Evolutionary conservation across 1,284 basidiomycete genomes (phyloP), one percentile per base, ranked within the genome.

Genomic region (Leccinum angustisporum): DNA sequence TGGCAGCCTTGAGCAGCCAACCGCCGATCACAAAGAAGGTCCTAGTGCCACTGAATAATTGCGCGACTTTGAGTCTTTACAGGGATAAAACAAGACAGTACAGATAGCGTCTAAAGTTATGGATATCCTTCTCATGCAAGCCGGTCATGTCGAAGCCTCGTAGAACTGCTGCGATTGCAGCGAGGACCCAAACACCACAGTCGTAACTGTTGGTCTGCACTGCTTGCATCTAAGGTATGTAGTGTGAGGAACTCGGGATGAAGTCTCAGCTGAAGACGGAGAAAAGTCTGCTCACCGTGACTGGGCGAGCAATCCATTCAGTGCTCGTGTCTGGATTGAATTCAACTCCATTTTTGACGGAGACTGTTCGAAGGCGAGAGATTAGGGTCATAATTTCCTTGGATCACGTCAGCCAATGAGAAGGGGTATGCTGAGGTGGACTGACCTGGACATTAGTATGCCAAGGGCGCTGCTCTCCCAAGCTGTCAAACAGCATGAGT

Each of bases 141-240:
- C 43, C 50, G 3, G 68, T 65, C 3, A 34, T 6, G 25, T 68
- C 40, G 48, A 18, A 63, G 3, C 67, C 68, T 46, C 63, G 36
- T 6, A 68, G 38, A 2, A 61, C 21, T 4, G 65, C 57, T 1
- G 62, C 56, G 5, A 70, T 64, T 10, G 53, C 51, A 5, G 62
- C 65, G 4, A 69, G 57, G 1, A 67, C 62, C 66, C 68, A 70
- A 10, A 70, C 51, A 4, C 68, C 67, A 58, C 67, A 69, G 38
- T 70, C 68, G 34, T 59, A 64, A 1, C 50, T 2, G 46, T 70
- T 70, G 2, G 30, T 64, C 38, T 70, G 68, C 27, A 31, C 31
- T 9, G 31, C 31, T 31, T 31, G 31, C 31, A 31, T 31, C 31
- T 31, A 31, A 31, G 31, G 31, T 31, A 31, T 9, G 31, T 31